Conservation (phyloP, 2,329 filamentous ascomycete genomes). For the Xylariaceae sp. region DNA sequence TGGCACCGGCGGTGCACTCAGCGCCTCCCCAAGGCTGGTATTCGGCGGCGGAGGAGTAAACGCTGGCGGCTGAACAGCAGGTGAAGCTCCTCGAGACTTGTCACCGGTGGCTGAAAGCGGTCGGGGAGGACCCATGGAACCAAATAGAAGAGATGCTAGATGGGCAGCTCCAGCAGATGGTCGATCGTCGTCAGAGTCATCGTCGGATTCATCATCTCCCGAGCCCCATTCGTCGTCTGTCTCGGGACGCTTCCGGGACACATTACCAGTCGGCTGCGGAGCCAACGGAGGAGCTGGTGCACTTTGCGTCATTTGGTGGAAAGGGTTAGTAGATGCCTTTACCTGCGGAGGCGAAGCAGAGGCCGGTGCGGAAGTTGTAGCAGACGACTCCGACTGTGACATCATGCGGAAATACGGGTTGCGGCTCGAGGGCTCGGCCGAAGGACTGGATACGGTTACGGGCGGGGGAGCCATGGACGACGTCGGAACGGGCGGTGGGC, state of each 20-base stretch:
- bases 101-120: constrained; percentile 79
- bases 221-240: constrained; percentile 79
- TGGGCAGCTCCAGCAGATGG: constrained; percentile 83
- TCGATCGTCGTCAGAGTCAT: constrained; percentile 71
- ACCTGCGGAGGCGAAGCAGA: constrained; percentile 39
- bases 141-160: constrained; percentile 89
- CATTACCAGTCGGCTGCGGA: constrained; percentile 44
- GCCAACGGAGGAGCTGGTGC: constrained; percentile 36
- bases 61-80: constrained; percentile 35
- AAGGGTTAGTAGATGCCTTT: constrained; percentile 84
- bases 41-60: constrained; percentile 29
- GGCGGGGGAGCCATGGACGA: constrained; percentile 46
- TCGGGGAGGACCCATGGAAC: constrained; percentile 90
- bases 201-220: constrained; percentile 57
- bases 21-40: constrained; percentile 32
- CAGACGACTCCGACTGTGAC: constrained; percentile 58
- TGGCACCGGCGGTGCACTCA: constrained; percentile 33
- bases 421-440: constrained; percentile 70
- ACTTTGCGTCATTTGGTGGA: constrained; percentile 74
- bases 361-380: constrained; percentile 41
- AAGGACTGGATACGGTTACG: constrained; percentile 47
- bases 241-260: constrained; percentile 49
- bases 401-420: constrained; percentile 95
- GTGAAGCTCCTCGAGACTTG: constrained; percentile 45
- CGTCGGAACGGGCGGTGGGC: constrained; percentile 46